These are phyloP conservation scores for Thraustotheca clavata DNA, from an alignment of 352 stramenopile genomes.

Conservation along the genomic window DNA sequence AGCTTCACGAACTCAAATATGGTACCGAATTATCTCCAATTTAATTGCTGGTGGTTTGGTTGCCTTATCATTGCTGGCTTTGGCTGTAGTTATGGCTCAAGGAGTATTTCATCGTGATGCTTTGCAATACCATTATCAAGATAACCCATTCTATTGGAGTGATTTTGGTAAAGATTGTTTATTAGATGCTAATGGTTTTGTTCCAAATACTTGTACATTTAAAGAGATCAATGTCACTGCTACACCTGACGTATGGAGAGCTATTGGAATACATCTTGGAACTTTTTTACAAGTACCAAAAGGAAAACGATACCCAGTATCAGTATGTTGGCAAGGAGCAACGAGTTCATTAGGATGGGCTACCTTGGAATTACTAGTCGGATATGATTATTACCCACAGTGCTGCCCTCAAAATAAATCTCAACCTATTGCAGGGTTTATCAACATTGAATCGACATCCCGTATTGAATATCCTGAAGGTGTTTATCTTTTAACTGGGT, in stretches of 20 bases:
- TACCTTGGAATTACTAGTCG: neutral
- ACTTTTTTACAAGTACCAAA: neutral
- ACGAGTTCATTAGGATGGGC: neutral
- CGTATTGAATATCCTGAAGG: neutral
- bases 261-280: neutral
- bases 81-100: neutral
- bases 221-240: neutral
- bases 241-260: neutral
- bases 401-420: neutral
- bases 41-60: neutral
- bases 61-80: neutral
- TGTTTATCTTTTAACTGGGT: conserved; percentile 7
- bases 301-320: neutral
- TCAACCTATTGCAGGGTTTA: neutral
- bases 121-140: neutral
- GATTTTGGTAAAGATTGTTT: neutral
- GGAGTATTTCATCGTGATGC: conserved; percentile 2
- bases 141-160: neutral
- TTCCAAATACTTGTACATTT: neutral
- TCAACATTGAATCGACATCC: conserved; percentile 2
- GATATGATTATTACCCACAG: neutral
- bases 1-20: neutral
- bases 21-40: conserved; percentile 5
- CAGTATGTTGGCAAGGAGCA: neutral
- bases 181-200: neutral